phyloP scores from a whole-genome alignment of 202 grass and related monocot genomes.

The Panicum hallii region DNA sequence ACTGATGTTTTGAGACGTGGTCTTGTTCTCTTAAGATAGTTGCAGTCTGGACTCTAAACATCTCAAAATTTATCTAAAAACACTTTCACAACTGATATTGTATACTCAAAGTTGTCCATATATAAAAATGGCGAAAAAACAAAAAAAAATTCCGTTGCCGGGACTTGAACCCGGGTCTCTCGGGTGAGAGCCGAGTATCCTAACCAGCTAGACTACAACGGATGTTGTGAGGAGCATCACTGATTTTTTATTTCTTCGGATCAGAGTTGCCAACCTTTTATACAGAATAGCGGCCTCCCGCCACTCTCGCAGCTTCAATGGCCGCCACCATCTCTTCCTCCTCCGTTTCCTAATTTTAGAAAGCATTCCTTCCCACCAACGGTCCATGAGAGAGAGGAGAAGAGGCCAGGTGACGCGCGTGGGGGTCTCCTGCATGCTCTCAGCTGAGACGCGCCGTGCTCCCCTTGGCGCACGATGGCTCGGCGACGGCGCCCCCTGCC shows the following conservation, averaged over 20 bases:
- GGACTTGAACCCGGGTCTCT: slow-evolving; percentile 78
- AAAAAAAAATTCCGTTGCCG: slow-evolving; percentile 53
- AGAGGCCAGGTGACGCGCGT: slow-evolving; percentile 34
- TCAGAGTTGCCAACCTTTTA: too few relatives aligned
- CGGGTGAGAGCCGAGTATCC: slow-evolving; percentile 81
- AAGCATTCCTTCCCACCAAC: slow-evolving; percentile 12
- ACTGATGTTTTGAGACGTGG: neutral
- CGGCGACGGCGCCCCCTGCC: slow-evolving; percentile 24
- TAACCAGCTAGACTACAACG: slow-evolving; percentile 75
- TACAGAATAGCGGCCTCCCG: slow-evolving; percentile 43
- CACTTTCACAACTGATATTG: neutral
- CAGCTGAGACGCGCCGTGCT: slow-evolving; percentile 27
- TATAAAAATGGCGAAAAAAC: neutral
- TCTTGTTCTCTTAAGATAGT: neutral
- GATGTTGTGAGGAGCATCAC: neutral
- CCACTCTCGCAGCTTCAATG: slow-evolving; percentile 52
- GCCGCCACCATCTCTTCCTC: slow-evolving; percentile 30
- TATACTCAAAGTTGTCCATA: neutral
- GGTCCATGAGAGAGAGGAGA: slow-evolving; percentile 40
- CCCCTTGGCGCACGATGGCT: slow-evolving; percentile 44
- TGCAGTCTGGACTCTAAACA: neutral
- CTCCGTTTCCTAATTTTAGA: slow-evolving; percentile 55
- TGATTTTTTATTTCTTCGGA: too few relatives aligned
- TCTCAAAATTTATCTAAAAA: neutral
- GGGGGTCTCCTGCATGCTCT: slow-evolving; percentile 41